Conservation (phyloP, 768 basidiomycete genomes). For the Cystobasidiopsis lactophilus region DNA sequence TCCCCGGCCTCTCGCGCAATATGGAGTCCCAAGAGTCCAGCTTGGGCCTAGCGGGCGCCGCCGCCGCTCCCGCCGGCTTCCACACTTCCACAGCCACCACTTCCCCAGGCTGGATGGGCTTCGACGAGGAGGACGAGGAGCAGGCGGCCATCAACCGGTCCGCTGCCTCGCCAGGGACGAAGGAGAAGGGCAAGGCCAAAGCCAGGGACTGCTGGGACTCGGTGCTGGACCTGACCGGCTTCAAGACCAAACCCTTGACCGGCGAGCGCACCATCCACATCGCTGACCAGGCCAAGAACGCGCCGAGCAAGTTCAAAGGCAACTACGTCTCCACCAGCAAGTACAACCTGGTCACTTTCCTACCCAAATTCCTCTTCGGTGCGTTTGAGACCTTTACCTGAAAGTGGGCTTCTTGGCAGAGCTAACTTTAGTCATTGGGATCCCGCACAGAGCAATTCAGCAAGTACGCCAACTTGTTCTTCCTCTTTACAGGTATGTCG, state of each 20-base stretch:
- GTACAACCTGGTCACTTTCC: slow-evolving; percentile 66
- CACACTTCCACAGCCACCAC: neutral
- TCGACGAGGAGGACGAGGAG: slow-evolving; percentile 13
- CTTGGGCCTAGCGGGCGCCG: neutral
- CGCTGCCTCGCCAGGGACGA: neutral
- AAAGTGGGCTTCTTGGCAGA: neutral
- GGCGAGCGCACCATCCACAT: slow-evolving; percentile 64
- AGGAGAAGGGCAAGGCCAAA: slow-evolving; percentile 5
- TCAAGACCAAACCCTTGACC: slow-evolving; percentile 4
- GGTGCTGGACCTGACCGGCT: neutral
- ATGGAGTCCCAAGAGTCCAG: neutral
- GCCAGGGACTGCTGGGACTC: slow-evolving; percentile 1
- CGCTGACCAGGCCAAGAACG: slow-evolving; percentile 44
- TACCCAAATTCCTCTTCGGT: slow-evolving; percentile 88
- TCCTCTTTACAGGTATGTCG: slow-evolving; percentile 54
- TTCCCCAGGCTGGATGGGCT: slow-evolving; percentile 4
- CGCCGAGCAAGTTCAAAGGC: slow-evolving; percentile 41
- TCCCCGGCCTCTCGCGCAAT: neutral
- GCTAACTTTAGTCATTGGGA: too few species aligned
- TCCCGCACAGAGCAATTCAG: slow-evolving; percentile 17
- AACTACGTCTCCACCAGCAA: slow-evolving; percentile 89
- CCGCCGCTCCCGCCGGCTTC: neutral
- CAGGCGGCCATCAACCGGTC: slow-evolving; percentile 1
- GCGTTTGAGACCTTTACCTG: slow-evolving; percentile 21
- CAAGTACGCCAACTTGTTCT: slow-evolving; percentile 92